Evolutionary conservation across 1,284 basidiomycete genomes (phyloP), one percentile per base, ranked within the genome.

Genomic region (Pseudozyma thailandica): DNA sequence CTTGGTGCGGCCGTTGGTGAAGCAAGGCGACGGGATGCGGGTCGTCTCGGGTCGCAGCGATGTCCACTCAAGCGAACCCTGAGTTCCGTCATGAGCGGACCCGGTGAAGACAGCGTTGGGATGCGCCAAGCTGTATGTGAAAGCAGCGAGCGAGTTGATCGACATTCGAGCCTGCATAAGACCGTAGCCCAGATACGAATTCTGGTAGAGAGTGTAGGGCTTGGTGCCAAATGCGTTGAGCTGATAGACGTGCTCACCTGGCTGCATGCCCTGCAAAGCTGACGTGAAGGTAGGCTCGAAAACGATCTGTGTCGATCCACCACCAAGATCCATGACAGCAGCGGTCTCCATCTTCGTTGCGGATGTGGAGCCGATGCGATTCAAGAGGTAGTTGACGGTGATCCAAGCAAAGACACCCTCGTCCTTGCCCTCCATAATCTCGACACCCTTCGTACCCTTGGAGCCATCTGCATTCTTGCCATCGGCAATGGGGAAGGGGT

Each of bases 341-440:
- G 92, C 92, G n/a, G 92, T 86, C 30, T 71, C 65, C 42, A 50
- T 37, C 45, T 61, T 50, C 21, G 41, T 44, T 3, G 53, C 54
- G 5, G 43, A 35, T n/a, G 90, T 89, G 50, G 63, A 51, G 33
- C 80, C 77, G 45, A 82, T 77, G 18, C 72, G 55, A 35, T 72
- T 75, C 25, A 82, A 50, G 20, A 83, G 74, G 84, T 97, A 98
- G 85, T 98, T 98, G 69, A 92, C 92, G 12, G 94, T 97, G 79
- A 98, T 94, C 95, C 95, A 98, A 18, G 94, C 94, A 83, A 92
- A 98, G 25, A 98, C 93, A 27, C 76, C 78, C 84, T 98, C 95
- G 81, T 98, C 94, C 77, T 90, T 91, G 18, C 95, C 95, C 76
- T 98, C 94, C 95, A 98, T 97, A 51, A 82, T 82, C 56, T 82